These are phyloP conservation scores for Phanerochaete carnosa DNA, from an alignment of 768 basidiomycete genomes.

Conservation along the genomic window DNA sequence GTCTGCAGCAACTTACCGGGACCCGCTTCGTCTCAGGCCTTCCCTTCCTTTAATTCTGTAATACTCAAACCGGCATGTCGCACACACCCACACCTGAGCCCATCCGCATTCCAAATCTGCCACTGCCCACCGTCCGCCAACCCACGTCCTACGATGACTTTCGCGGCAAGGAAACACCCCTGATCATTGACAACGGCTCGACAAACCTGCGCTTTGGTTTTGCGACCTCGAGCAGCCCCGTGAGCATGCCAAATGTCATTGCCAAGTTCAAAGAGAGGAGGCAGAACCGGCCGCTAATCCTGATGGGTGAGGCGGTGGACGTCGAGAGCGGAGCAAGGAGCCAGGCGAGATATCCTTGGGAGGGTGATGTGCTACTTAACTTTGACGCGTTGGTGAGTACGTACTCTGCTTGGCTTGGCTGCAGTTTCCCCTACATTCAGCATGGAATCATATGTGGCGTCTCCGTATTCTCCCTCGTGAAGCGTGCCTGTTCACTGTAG, in stretches of 20 bases:
- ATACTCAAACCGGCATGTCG: background rate
- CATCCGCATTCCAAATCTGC: constrained; percentile 20
- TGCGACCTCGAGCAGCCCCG: constrained; percentile 55
- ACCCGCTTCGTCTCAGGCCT: too few species aligned
- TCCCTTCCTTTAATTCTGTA: too few species aligned
- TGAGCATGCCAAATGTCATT: constrained; percentile 64
- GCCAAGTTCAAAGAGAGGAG: constrained; percentile 90
- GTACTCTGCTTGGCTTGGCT: background rate
- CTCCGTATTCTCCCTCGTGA: background rate
- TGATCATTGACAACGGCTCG: constrained; percentile 90
- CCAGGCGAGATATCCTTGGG: constrained; percentile 83
- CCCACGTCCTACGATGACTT: constrained; percentile 50
- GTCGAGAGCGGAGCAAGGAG: constrained; percentile 80
- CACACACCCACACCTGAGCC: constrained; percentile 6
- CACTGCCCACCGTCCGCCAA: constrained; percentile 32
- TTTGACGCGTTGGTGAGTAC: constrained; percentile 86
- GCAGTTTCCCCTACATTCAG: too few species aligned
- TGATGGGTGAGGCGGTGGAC: constrained; percentile 89
- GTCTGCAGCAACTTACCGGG: too few species aligned
- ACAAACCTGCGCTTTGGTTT: constrained; percentile 84
- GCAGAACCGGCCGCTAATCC: constrained; percentile 72
- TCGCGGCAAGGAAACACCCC: constrained; percentile 52
- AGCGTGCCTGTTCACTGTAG: background rate
- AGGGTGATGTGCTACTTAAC: constrained; percentile 89
- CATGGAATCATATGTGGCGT: background rate